Evolutionary conservation across 2,329 filamentous ascomycete genomes (phyloP), one percentile per base, ranked within the genome.

Genomic region (Dothideomycetidae sp.): DNA sequence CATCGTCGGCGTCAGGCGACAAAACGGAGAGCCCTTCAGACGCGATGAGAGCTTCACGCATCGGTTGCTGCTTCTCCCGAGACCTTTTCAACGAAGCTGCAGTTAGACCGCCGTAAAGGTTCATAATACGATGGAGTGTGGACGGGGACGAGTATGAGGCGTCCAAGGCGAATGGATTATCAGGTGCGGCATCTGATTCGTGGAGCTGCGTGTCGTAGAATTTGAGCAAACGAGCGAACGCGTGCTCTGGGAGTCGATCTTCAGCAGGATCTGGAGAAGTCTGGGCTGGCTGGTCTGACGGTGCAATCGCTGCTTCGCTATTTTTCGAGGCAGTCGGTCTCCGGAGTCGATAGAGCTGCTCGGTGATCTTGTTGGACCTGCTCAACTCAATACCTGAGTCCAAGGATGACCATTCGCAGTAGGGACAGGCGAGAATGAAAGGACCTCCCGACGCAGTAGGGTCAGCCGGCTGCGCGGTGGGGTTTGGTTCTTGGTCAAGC

Each of bases 331-430:
- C 33, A 14, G 26, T 38, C 3, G 36, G 36, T 14, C 29, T 10
- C 28, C 36, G 36, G 29, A 38, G 37, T 34, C 48, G 51, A 32
- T 46, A 46, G 18, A 58, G 37, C 55, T 98, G 90, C 17, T 71
- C 68, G 46, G 82, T 78, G 44, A 98, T 85, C 43, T 84, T 83
- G 42, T 82, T 90, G 7, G 81, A 76, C 49, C 88, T 53, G 51
- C 88, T 83, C 53, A 98, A 92, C 50, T 82, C 75, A 56, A 98
- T 78, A 26, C 81, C 84, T 29, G 93, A 81, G 53, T 98, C 90
- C 36, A 79, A 70, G 1, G 85, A 88, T 44, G 75, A 83, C 90
- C 90, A 98, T 57, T 81, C 77, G 63, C 90, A 98, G 59, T 93
- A 93, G 36, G 77, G 75, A 63, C 90, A 98, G 26, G 78, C 73